These are phyloP conservation scores for Ustilago xerochloae DNA, from an alignment of 1,284 basidiomycete species.

Conservation along the genomic window DNA sequence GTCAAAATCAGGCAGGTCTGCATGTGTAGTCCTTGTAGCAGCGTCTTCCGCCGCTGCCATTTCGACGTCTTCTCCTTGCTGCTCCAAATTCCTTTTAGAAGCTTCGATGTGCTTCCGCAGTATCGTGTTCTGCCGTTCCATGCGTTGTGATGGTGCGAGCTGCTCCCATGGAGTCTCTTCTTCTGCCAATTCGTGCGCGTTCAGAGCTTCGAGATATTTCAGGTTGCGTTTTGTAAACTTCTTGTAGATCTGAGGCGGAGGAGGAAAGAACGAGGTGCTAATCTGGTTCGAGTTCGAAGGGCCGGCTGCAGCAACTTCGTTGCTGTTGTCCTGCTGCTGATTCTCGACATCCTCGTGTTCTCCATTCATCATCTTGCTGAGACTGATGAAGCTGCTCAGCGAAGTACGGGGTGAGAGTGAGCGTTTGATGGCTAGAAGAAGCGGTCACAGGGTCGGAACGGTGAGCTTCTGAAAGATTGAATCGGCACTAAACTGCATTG, in stretches of 20 bases:
- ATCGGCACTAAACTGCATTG: not conserved
- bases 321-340: slow-evolving; percentile 5
- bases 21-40: not conserved
- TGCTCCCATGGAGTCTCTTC: slow-evolving; percentile 34
- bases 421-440: not conserved
- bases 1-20: slow-evolving; percentile 51
- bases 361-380: slow-evolving; percentile 39
- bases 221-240: slow-evolving; percentile 55
- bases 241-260: slow-evolving; percentile 54
- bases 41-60: slow-evolving; percentile 8
- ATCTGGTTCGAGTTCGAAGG: slow-evolving; percentile 39
- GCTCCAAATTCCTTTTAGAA: not conserved
- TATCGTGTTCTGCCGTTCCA: slow-evolving; percentile 33
- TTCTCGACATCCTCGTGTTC: slow-evolving; percentile 7
- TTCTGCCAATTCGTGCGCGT: slow-evolving; percentile 20
- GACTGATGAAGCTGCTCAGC: too few species aligned
- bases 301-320: slow-evolving; percentile 12
- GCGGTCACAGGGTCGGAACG: not conserved
- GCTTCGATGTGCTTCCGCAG: slow-evolving; percentile 5
- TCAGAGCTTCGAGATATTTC: slow-evolving; percentile 40
- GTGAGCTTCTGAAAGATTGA: not conserved
- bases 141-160: slow-evolving; percentile 11
- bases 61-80: slow-evolving; percentile 12
- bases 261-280: slow-evolving; percentile 61
- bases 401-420: too few species aligned